Conservation (phyloP, 257 asterid genomes). For the Solanum medicagineum region DNA sequence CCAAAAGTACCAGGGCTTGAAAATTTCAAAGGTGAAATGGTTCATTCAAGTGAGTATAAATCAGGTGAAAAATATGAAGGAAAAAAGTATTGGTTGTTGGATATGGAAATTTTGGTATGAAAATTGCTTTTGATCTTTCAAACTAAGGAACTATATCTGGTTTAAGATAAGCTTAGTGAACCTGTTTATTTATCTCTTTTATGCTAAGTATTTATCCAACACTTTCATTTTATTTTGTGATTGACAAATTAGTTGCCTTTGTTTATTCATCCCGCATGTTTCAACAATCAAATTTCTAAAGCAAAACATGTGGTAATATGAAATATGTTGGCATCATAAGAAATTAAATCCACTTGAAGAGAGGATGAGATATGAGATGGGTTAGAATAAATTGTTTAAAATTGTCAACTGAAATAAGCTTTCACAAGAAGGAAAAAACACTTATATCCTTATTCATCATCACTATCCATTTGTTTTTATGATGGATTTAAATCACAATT, state of each 20-base stretch:
- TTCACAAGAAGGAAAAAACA: neutral
- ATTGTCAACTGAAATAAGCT: neutral
- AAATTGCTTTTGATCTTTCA: slow-evolving; percentile 42
- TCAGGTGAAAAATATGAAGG: slow-evolving; percentile 9
- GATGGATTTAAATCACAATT: neutral
- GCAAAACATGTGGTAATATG: no score
- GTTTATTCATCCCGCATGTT: no score
- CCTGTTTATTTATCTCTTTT: no score
- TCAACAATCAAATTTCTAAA: no score
- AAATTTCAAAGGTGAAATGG: slow-evolving; percentile 20
- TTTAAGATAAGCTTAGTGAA: no score
- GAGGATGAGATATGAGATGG: neutral
- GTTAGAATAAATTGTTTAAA: no score
- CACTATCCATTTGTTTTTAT: neutral
- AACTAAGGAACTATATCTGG: neutral
- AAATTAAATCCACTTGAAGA: neutral
- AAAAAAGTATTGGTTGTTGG: slow-evolving; percentile 41
- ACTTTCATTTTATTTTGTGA: no score
- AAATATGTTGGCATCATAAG: neutral
- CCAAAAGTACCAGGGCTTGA: slow-evolving; percentile 22
- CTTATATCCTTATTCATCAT: neutral
- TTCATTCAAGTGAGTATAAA: slow-evolving; percentile 26
- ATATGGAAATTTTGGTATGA: slow-evolving; percentile 69
- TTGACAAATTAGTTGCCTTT: no score
- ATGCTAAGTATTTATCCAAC: no score